Conservation (phyloP, 1,139 yeast species). For the Candida sp. region DNA sequence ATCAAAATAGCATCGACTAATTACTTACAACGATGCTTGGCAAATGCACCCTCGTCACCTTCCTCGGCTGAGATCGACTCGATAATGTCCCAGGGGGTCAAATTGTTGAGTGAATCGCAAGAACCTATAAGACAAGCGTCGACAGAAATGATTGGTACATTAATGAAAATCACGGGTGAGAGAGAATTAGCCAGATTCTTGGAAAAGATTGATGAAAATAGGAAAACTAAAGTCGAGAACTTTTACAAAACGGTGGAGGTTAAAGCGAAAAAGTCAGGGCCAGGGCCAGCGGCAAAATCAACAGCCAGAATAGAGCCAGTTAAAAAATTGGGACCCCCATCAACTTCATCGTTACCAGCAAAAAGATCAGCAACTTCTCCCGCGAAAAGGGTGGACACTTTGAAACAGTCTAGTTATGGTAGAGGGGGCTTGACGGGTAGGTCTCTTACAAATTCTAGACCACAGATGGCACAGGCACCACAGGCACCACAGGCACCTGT, state of each 20-base stretch:
- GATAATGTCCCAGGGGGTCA: slow-evolving; percentile 54
- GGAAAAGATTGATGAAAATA: slow-evolving; percentile 71
- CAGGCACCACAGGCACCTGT: slow-evolving; percentile 10
- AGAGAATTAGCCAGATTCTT: slow-evolving; percentile 58
- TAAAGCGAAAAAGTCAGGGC: slow-evolving; percentile 22
- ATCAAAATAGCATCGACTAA: slow-evolving; percentile 68
- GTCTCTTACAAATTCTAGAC: slow-evolving; percentile 21
- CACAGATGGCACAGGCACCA: background rate
- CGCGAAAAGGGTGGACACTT: slow-evolving; percentile 39
- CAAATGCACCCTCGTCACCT: slow-evolving; percentile 49
- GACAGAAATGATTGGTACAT: slow-evolving; percentile 74
- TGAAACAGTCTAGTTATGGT: slow-evolving; percentile 26
- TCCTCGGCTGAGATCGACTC: slow-evolving; percentile 49
- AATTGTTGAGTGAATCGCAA: slow-evolving; percentile 74
- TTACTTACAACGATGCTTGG: slow-evolving; percentile 64
- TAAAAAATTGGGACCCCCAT: slow-evolving; percentile 5
- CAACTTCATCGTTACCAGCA: slow-evolving; percentile 42
- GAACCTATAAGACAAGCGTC: slow-evolving; percentile 83
- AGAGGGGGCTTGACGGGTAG: slow-evolving; percentile 40
- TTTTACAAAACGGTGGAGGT: slow-evolving; percentile 58
- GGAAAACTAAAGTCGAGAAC: slow-evolving; percentile 64
- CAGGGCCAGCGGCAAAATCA: slow-evolving; percentile 1
- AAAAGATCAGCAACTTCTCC: slow-evolving; percentile 71
- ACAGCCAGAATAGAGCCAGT: slow-evolving; percentile 7
- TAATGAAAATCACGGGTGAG: slow-evolving; percentile 81